phyloP scores from a whole-genome alignment of 225 moss, liverwort and hornwort genomes.

The Lunularia cruciata region DNA sequence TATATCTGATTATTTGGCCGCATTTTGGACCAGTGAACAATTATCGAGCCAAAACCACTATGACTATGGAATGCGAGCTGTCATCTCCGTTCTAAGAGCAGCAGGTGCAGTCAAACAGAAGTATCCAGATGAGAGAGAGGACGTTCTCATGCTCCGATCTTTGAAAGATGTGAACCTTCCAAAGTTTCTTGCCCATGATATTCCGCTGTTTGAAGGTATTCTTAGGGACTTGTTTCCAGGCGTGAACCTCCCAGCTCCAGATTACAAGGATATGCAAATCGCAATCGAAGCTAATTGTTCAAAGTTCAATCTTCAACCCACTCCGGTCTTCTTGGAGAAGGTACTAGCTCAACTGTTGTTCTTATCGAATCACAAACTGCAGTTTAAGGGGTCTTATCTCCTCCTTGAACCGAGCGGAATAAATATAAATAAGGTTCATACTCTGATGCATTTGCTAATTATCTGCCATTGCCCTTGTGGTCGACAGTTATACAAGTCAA shows the following conservation, averaged over 20 bases:
- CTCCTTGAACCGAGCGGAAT: too few species aligned
- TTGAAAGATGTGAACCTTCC: conserved; percentile 66
- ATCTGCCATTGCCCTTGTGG: too few species aligned
- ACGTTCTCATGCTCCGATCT: conserved; percentile 63
- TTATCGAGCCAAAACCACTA: conserved; percentile 72
- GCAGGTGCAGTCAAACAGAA: conserved; percentile 68
- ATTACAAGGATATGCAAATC: conserved; percentile 40
- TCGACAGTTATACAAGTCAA: too few species aligned
- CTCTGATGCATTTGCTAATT: too few species aligned
- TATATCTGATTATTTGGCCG: neutral
- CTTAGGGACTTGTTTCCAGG: conserved; percentile 63
- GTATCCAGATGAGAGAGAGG: conserved; percentile 58
- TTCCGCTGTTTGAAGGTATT: conserved; percentile 70
- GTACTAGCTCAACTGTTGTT: conserved; percentile 31
- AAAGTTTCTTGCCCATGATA: conserved; percentile 68
- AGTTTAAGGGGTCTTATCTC: too few species aligned
- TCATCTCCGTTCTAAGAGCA: conserved; percentile 63
- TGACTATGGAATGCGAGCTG: conserved; percentile 74
- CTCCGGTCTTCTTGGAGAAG: conserved; percentile 58
- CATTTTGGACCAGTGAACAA: conserved; percentile 45
- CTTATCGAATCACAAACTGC: too few species aligned
- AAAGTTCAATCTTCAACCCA: conserved; percentile 29
- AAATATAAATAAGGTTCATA: too few species aligned
- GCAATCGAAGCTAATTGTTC: conserved; percentile 26
- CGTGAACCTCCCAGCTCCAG: conserved; percentile 43